Base-by-base conservation (phyloP, 192 early-diverging fungal species). In the Allomyces macrogynus region DNA sequence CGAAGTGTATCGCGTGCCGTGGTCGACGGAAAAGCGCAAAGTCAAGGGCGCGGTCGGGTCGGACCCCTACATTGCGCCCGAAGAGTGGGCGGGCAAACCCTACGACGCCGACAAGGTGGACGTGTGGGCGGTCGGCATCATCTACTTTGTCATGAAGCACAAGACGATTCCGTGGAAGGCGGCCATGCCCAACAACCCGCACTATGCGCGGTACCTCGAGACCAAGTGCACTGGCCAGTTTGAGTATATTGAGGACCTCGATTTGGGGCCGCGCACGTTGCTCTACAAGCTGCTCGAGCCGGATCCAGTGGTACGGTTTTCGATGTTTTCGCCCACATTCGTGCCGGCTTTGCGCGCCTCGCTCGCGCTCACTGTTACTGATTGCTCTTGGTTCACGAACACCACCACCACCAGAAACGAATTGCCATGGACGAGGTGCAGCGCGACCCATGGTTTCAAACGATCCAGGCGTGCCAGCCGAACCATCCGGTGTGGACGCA, bases 361-460 rank as follows among this genome's bases (percentile, higher is more conserved):
- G 32, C 32, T 3, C 32, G 8, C 3, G 32, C 32, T 40, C 32
- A 40, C 3, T 7, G 32, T 40, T 3, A 40, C 32, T 40, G 32
- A 40, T 7, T 40, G 32, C 32, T 40, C 32, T 40, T 40, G 32
- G 32, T 40, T 57, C 16, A 14, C 49, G 2, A 57, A 20, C 49
- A 5, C 20, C 5, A 20, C 16, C 44, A 49, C 44, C 12, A 57
- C 12, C 49, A 75, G 57, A 84, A 76, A 24, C 77, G 92, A 9
- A 80, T 86, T 23, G 82, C 80, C 22, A 84, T 90, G 61, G 77
- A 87, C 40, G 75, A 80, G 64, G 78, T 91, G 5, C 66, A 89
- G 40, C 77, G 80, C 54, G 84, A 84, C 65, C 76, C 86, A 18
- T 90, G 91, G 84, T 76, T 95, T 72, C 70, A 87, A 70, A 76